A percentile compares a stretch with the other conserved stretches of the same genome.
These are phyloP conservation scores for Castanea mollissima DNA, from an alignment of 306 rosid genomes.

Conservation along the genomic window DNA sequence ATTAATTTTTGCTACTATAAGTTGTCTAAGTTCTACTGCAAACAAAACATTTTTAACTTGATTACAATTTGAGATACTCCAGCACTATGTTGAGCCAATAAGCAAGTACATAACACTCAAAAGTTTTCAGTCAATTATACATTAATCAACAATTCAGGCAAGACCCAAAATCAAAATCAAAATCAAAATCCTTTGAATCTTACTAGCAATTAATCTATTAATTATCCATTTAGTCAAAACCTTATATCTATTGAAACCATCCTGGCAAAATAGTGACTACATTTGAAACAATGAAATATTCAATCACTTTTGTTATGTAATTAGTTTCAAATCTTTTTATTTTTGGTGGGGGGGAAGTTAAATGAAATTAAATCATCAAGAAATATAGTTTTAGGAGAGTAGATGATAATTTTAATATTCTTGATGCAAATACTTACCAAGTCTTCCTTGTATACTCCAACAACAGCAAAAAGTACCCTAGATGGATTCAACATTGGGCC, in stretches of 20 bases:
- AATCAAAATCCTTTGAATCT: background rate
- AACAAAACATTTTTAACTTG: background rate
- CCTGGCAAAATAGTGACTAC: background rate
- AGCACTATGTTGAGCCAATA: background rate
- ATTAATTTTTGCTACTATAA: background rate
- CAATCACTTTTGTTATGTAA: background rate
- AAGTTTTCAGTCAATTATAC: background rate
- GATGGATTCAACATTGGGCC: constrained; percentile 99
- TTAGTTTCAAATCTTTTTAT: background rate
- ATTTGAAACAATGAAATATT: background rate
- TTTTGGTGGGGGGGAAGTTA: too few species aligned
- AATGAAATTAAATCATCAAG: background rate
- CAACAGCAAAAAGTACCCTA: constrained; percentile 78
- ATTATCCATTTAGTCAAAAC: background rate
- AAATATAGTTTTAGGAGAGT: background rate
- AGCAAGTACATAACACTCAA: background rate
- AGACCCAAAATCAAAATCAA: background rate
- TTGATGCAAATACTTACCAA: constrained; percentile 46
- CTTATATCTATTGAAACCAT: background rate
- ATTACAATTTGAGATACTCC: background rate
- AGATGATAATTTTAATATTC: background rate
- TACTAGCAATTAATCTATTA: background rate
- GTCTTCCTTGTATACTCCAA: constrained; percentile 81
- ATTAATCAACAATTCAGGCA: background rate
- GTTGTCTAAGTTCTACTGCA: background rate